Evolutionary conservation across 73 alveolate species (phyloP), one percentile per base, ranked within the genome.

Genomic region (Halteria grandinella): DNA sequence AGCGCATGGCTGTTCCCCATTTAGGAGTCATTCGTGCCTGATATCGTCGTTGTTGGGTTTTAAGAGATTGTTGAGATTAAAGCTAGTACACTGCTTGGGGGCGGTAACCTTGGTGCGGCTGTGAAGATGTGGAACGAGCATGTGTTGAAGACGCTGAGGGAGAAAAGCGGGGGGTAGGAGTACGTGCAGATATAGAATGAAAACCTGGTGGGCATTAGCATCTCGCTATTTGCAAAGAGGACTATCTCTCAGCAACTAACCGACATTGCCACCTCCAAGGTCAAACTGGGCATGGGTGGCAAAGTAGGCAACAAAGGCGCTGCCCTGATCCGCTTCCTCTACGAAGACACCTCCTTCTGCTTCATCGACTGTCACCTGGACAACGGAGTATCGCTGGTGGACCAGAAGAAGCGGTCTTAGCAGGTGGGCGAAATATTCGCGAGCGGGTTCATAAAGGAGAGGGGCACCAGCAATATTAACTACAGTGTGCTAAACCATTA

Each of bases 281-380:
- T 77, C 17, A 94, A 94, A 69, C 90, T 91, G 14, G 99, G 99
- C 0, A 11, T 36, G n/a, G 99, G 99, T 0, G n/a, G n/a, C n/a
- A 77, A 91, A 49, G 45, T 88, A 28, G 99, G 99, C 15, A 94
- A 89, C 55, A 94, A 94, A 87, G 99, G 99, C 31, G 94, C 92
- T 2, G 92, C 85, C 24, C 64, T 79, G 12, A 72, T 89, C 14
- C 34, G 96, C 29, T 90, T 94, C 44, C 50, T 60, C 23, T 55
- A 87, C 5, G 81, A 63, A 48, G 95, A 93, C 69, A 69, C 96
- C 2, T 54, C 90, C n/a, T 66, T 92, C 17, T 54, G 89, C 49
- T 40, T 94, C 20, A 62, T 79, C 12, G 78, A 88, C 79, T 53
- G 93, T 33, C 99, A 94, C 54, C 69, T 92, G 49, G 97, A 86